Evolutionary conservation across 75 land plant genomes (phyloP).

Genomic region (Selaginella moellendorffii): DNA sequence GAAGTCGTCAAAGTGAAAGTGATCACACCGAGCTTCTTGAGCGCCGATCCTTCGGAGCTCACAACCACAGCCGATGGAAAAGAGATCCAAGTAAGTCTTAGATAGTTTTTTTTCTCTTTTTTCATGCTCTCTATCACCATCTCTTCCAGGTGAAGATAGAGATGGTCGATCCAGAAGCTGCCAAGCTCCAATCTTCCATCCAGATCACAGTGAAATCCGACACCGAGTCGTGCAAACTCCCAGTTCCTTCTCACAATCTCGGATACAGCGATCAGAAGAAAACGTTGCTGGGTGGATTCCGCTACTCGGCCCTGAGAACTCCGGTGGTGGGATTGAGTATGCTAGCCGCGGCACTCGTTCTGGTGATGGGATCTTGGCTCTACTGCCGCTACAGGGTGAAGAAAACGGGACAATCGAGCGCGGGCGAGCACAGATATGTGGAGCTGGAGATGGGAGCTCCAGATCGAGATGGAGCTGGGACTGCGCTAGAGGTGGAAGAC

Average conservation of each 20-base stretch:
- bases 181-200: neutral
- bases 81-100: neutral
- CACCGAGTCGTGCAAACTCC: neutral
- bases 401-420: neutral
- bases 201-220: neutral
- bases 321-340: neutral
- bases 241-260: neutral
- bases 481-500: neutral
- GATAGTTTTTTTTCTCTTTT: neutral
- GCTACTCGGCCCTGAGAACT: neutral
- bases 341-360: neutral
- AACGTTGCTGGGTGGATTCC: neutral
- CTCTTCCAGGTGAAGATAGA: neutral
- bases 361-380: neutral
- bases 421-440: neutral
- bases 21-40: neutral
- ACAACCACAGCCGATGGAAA: neutral
- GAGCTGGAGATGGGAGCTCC: neutral
- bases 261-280: neutral
- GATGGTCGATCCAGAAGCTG: neutral
- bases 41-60: neutral
- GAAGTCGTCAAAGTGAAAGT: neutral
- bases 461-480: neutral
- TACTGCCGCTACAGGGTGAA: neutral
- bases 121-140: neutral